Percentiles rank a stretch among this genome's conserved stretches.
Conservation (phyloP, 768 basidiomycete species). For the Hebeloma cylindrosporum region DNA sequence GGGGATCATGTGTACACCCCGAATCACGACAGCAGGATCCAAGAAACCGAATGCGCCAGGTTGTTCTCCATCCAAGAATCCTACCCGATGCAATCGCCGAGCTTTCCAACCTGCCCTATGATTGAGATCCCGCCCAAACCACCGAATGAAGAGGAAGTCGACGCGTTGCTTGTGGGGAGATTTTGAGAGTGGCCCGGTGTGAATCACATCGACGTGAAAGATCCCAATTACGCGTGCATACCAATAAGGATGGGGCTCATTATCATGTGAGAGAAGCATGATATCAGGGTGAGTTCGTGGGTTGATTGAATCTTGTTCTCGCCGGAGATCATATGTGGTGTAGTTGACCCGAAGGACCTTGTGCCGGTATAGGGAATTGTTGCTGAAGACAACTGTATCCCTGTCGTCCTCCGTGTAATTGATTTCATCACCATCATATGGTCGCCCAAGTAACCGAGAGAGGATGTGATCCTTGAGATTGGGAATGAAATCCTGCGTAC, state of each 20-base stretch:
- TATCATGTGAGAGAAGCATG: slow-evolving; percentile 27
- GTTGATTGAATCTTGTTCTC: slow-evolving; percentile 43
- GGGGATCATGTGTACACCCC: slow-evolving; percentile 43
- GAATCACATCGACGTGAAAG: slow-evolving; percentile 17
- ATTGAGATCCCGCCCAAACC: slow-evolving; percentile 18
- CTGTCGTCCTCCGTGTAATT: slow-evolving; percentile 11
- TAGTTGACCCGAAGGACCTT: slow-evolving; percentile 26
- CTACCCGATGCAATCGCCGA: slow-evolving; percentile 21
- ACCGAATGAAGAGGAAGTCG: slow-evolving; percentile 28
- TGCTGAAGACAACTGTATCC: slow-evolving; percentile 7
- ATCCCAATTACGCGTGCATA: slow-evolving; percentile 32
- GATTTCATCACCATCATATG: no score
- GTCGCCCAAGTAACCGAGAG: no score
- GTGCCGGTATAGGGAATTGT: slow-evolving; percentile 25
- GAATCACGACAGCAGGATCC: slow-evolving; percentile 40
- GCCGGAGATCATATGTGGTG: slow-evolving; percentile 35
- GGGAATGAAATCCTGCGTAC: no score
- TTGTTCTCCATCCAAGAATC: slow-evolving; percentile 31
- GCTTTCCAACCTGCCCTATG: slow-evolving; percentile 10
- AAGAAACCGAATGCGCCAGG: slow-evolving; percentile 44
- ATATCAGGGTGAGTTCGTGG: slow-evolving; percentile 35
- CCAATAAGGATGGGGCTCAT: slow-evolving; percentile 30
- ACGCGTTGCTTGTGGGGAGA: slow-evolving; percentile 7
- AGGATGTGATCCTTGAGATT: no score
- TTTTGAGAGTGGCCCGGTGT: no score